Evolutionary conservation across 192 early-diverging fungal species (phyloP).

Genomic region (Coemansia sp.): DNA sequence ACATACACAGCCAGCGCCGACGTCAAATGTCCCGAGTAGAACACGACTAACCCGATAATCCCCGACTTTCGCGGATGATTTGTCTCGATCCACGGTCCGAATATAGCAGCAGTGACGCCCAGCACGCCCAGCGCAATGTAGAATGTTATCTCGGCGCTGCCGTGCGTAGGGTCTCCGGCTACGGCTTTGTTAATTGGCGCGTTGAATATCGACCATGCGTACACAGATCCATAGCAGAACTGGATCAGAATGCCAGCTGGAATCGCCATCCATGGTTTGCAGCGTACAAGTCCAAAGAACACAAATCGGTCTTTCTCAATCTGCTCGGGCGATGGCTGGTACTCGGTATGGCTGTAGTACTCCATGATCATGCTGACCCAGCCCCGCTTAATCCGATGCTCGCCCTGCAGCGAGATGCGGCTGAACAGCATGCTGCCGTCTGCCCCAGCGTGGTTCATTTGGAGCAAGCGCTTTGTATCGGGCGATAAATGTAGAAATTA

Average conservation of each 20-base stretch:
- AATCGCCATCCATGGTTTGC: constrained; percentile 57
- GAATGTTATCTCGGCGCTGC: constrained; percentile 59
- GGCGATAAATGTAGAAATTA: background rate
- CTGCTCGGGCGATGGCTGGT: constrained; percentile 25
- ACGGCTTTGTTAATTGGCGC: constrained; percentile 55
- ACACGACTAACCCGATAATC: constrained; percentile 50
- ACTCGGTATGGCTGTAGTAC: constrained; percentile 52
- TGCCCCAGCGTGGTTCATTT: constrained; percentile 13
- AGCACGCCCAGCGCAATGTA: constrained; percentile 61
- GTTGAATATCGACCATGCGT: constrained; percentile 68
- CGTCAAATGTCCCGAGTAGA: constrained; percentile 57
- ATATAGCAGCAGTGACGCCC: constrained; percentile 56
- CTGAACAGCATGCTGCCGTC: constrained; percentile 41
- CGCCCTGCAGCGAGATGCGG: constrained; percentile 35
- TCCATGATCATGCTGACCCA: constrained; percentile 20
- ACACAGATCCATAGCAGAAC: constrained; percentile 62
- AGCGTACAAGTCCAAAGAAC: constrained; percentile 53
- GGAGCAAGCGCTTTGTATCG: background rate
- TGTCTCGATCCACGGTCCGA: constrained; percentile 63
- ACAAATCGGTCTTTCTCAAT: constrained; percentile 39
- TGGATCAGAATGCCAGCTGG: constrained; percentile 61
- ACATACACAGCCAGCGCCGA: constrained; percentile 56
- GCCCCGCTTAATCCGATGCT: constrained; percentile 11
- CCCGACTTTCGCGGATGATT: constrained; percentile 54
- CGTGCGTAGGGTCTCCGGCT: constrained; percentile 25